Base-by-base conservation (phyloP, 768 basidiomycete species). In the Phanerochaete carnosa region DNA sequence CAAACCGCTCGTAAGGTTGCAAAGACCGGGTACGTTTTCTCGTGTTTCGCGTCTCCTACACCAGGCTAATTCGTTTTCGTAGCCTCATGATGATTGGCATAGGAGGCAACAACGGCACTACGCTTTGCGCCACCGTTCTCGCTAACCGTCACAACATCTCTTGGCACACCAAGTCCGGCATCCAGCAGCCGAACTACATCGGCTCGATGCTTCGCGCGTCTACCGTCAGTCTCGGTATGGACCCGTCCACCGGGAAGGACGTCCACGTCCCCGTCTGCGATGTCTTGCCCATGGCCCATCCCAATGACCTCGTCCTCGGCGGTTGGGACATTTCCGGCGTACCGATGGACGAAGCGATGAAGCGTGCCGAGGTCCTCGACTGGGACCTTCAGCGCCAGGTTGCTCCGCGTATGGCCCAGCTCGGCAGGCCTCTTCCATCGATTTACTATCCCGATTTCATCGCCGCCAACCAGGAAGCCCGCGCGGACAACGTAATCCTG, bases 401-500 rank as follows among this genome's bases (percentile, higher is more conserved):
- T 63, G 87, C 82, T 7, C 93, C 94, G 1, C 79, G 89, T 72
- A 90, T 98, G 90, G 82, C 87, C 5, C 79, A 81, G 59, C 78
- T 94, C 64, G 89, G 88, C 59, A 82, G 83, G 65, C 96, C 95
- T 39, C 83, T 98, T 49, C 95, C 96, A 2, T 94, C 92, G 43
- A 88, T 98, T 76, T 98, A 98, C 81, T 95, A 97, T 73, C 93
- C 95, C 57, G 92, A 95, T 76, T 97, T 95, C 76, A 97, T 97
- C 72, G 95, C 96, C 58, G 95, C 95, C 64, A 98, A 98, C 81
- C 96, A 98, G 75, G 93, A 92, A 68, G 89, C 88, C 32, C 92
- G 97, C 59, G 97, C 95, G 0, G 94, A 99, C 75, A 98, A 98
- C 74, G 70, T 98, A 52, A 81, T 98, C 63, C 84, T 90, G 4